These are phyloP conservation scores for Termitomyces sp. DNA, from an alignment of 768 basidiomycete species.

Conservation along the genomic window DNA sequence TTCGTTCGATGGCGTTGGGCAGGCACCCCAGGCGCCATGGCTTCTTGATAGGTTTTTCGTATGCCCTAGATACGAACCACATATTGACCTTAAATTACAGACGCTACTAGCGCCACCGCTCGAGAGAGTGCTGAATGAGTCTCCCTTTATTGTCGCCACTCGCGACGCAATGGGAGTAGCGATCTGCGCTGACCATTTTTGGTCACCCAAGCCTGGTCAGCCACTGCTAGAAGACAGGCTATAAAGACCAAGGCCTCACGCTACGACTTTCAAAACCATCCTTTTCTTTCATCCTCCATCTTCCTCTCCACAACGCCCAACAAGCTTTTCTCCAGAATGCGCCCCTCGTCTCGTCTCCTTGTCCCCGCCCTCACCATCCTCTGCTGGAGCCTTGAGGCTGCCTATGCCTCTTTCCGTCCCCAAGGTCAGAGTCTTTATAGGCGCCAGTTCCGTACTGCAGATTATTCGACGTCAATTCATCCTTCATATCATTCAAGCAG, in stretches of 20 bases:
- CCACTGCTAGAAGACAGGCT: neutral
- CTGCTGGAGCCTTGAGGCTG: constrained; percentile 7
- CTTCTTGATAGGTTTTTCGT: neutral
- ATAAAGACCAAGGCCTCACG: neutral
- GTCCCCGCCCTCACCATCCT: constrained; percentile 10
- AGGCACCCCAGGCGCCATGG: neutral
- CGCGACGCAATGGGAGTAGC: neutral
- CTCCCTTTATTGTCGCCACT: neutral
- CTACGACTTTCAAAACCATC: neutral
- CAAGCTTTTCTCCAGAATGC: constrained; percentile 5
- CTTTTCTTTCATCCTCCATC: neutral
- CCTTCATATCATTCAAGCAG: too few species aligned
- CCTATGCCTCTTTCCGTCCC: neutral
- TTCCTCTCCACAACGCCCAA: neutral
- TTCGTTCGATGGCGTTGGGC: neutral
- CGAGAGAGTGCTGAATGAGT: too few species aligned
- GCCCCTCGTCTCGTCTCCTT: constrained; percentile 6
- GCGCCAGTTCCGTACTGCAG: too few species aligned
- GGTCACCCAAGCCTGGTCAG: constrained; percentile 1
- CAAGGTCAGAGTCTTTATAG: too few species aligned
- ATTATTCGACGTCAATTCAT: too few species aligned
- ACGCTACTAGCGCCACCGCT: neutral
- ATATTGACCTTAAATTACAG: neutral
- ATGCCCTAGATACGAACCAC: neutral
- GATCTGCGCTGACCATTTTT: neutral